Percentiles rank a stretch among this genome's conserved stretches.
phyloP scores from a whole-genome alignment of 345 rosid genomes.

The Gossypium raimondii region DNA sequence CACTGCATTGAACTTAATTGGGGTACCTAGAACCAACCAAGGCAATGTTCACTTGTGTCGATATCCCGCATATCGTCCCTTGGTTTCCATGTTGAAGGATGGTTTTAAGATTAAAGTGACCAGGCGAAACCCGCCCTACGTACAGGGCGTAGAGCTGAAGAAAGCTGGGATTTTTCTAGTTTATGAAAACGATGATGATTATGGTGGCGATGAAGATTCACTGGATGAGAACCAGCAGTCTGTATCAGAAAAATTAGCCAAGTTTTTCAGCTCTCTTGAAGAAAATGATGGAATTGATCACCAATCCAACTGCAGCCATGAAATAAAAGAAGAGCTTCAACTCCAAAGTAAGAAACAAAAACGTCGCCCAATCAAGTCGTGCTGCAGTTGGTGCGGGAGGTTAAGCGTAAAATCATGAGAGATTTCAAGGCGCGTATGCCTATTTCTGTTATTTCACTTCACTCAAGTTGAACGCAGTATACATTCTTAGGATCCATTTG shows the following conservation, averaged over 20 bases:
- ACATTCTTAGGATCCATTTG: too few species aligned
- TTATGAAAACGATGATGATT: conserved; percentile 46
- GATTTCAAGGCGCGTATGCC: too few species aligned
- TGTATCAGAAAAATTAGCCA: conserved; percentile 38
- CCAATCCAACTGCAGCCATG: not conserved
- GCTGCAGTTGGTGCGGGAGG: not conserved
- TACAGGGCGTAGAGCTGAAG: conserved; percentile 36
- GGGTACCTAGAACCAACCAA: conserved; percentile 41
- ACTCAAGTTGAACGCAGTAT: too few species aligned
- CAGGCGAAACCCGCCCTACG: conserved; percentile 16
- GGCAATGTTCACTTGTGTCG: conserved; percentile 56
- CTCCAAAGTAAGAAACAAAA: not conserved
- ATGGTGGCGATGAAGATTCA: conserved; percentile 35
- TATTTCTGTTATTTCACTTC: too few species aligned
- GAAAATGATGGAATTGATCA: not conserved
- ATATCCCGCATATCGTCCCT: conserved; percentile 27
- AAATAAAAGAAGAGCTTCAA: not conserved
- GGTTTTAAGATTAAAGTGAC: conserved; percentile 35
- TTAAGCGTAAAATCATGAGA: too few species aligned
- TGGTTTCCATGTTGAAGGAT: conserved; percentile 32
- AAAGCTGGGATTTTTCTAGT: conserved; percentile 40
- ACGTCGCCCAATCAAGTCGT: not conserved
- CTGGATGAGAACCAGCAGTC: conserved; percentile 34
- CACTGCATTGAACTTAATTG: conserved; percentile 29
- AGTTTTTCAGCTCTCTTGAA: conserved; percentile 32